Evolutionary conservation across 106 monocot species (phyloP), one percentile per base, ranked within the genome.

Genomic region (Dioscorea alata): DNA sequence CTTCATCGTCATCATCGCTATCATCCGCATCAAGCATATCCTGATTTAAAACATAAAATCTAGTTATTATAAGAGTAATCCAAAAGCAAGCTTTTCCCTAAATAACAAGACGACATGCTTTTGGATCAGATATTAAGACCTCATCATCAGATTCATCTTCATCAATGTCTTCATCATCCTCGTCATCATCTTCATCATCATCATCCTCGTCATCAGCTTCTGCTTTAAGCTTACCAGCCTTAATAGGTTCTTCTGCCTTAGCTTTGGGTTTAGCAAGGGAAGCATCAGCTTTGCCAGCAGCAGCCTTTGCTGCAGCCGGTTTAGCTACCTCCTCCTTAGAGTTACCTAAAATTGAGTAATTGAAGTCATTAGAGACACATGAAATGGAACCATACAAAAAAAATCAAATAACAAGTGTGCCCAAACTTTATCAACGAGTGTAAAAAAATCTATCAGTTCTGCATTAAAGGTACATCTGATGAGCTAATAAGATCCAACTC

Each of bases 1-100:
- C 81, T 35, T 82, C 79, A 4, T 83, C 85, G 0, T 88, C 85
- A 0, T 79, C 85, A 3, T 84, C 88, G 1, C 82, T 84, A 69
- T 68, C 65, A 2, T 80, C 69, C 0, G 23, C 73, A 48, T 68
- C 81, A 60, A 35, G n/a, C 82, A 84, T 85, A 9, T 76, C 82
- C 93, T 93, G 60, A 42, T 42, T 42, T 6, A 25, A 75, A 60
- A 12, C 53, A 65, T 48, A 14, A 64, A 22, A 19, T 16, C 18
- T 13, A 19, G 15, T 54, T 16, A 54, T 16, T 54, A 54, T 13
- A 54, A 28, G 28, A 1, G 28, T 28, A 1, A 3, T 28, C n/a
- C n/a, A 34, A 42, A 6, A 42, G 9, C 42, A 42, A 42, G 42
- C 5, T 10, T 5, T 42, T 10, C 42, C 42, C 42, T 42, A 10